These are phyloP conservation scores for Fusarium sp. DNA, from an alignment of 2,329 filamentous ascomycete species.

Conservation along the genomic window DNA sequence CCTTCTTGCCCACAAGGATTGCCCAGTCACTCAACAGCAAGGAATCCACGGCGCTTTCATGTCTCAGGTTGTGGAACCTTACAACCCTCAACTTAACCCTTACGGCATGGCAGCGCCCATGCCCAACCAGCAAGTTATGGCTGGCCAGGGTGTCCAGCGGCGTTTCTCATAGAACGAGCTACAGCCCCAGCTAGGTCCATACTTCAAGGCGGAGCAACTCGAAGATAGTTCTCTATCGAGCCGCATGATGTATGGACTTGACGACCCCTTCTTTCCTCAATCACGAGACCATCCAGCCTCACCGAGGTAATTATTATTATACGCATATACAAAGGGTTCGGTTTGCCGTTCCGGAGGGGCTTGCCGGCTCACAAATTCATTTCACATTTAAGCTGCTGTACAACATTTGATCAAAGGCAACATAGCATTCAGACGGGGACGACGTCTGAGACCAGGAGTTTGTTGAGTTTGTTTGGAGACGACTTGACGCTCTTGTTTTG, in stretches of 20 bases:
- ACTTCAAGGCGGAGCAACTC: slow-evolving; percentile 11
- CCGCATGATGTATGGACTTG: slow-evolving; percentile 19
- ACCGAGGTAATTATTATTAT: slow-evolving; percentile 31
- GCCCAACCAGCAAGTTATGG: slow-evolving; percentile 64
- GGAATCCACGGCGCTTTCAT: slow-evolving; percentile 67
- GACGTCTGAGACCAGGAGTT: slow-evolving; percentile 36
- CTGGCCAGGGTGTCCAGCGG: slow-evolving; percentile 64
- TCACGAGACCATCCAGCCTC: slow-evolving; percentile 9
- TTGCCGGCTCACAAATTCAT: slow-evolving; percentile 29
- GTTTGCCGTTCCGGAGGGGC: slow-evolving; percentile 25
- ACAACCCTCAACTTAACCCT: slow-evolving; percentile 67
- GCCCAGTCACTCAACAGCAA: slow-evolving; percentile 90
- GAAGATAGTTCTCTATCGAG: slow-evolving; percentile 9
- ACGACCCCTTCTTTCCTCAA: slow-evolving; percentile 40
- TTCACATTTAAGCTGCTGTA: slow-evolving; percentile 46
- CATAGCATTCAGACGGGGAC: slow-evolving; percentile 33
- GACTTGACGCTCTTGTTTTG: slow-evolving; percentile 28
- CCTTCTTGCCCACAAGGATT: slow-evolving; percentile 94
- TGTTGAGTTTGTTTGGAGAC: slow-evolving; percentile 16
- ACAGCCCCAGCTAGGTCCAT: slow-evolving; percentile 9
- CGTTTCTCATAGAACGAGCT: slow-evolving; percentile 64
- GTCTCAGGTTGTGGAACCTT: slow-evolving; percentile 66
- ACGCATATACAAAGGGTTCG: slow-evolving; percentile 38
- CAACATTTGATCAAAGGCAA: slow-evolving; percentile 44
- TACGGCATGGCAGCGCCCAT: slow-evolving; percentile 68